Conservation (phyloP, 306 rosid genomes). For the Begonia fuchsioides region DNA sequence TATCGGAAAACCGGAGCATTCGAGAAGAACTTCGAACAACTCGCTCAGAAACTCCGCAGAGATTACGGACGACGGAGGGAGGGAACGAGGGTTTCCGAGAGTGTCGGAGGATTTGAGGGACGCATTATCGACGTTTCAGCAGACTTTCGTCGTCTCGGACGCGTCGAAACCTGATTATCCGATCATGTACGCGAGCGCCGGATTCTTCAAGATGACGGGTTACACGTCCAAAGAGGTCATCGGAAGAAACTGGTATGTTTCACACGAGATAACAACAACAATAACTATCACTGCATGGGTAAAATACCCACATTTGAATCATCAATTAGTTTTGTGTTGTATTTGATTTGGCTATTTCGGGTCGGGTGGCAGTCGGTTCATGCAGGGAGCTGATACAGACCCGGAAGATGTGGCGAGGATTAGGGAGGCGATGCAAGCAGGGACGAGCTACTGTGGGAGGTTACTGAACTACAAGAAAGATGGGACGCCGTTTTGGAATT, state of each 20-base stretch:
- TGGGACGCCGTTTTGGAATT: conserved; percentile 89
- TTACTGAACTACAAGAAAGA: conserved; percentile 86
- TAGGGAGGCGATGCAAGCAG: conserved; percentile 37
- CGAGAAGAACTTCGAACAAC: conserved; percentile 49
- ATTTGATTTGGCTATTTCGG: background rate
- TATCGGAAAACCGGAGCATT: conserved; percentile 8
- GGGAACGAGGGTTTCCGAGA: conserved; percentile 48
- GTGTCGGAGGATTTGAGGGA: conserved; percentile 62
- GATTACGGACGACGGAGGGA: conserved; percentile 34
- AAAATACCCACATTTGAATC: too few relatives aligned
- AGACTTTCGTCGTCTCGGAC: conserved; percentile 85
- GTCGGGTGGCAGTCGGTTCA: conserved; percentile 56
- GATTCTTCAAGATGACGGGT: conserved; percentile 93
- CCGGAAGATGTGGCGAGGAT: conserved; percentile 68
- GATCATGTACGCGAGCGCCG: conserved; percentile 84
- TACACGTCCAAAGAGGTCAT: conserved; percentile 77
- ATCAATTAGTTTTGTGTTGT: background rate
- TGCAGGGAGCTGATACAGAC: conserved; percentile 84
- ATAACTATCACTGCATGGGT: too few relatives aligned
- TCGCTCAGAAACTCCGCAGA: conserved; percentile 63
- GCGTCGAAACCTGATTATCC: conserved; percentile 90
- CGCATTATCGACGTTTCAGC: conserved; percentile 78
- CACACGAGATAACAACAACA: too few relatives aligned
- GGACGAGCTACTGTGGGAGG: conserved; percentile 71
- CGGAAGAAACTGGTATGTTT: conserved; percentile 68